Evolutionary conservation across 1,284 basidiomycete genomes (phyloP).

Genomic region (Ceraceosorus guamensis): DNA sequence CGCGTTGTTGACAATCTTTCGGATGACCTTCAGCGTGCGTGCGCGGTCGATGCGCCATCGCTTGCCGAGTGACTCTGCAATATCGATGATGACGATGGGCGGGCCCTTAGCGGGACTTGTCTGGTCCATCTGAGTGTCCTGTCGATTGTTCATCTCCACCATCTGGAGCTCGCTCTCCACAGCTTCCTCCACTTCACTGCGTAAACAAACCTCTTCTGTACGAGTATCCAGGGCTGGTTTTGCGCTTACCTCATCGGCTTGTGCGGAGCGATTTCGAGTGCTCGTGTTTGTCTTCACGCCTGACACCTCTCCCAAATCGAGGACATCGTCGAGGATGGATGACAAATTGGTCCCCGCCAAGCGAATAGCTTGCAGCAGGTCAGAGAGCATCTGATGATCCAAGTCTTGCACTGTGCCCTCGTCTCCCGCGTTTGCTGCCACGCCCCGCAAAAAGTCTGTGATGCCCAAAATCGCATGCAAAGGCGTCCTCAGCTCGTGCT

Average conservation of each 20-base stretch:
- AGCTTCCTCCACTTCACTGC: conserved; percentile 23
- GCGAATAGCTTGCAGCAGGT: conserved; percentile 26
- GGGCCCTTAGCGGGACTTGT: conserved; percentile 2
- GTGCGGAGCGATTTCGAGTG: too few species aligned
- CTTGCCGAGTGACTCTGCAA: conserved; percentile 10
- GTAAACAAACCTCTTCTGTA: conserved; percentile 12
- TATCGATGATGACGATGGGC: conserved; percentile 20
- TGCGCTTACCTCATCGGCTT: too few species aligned
- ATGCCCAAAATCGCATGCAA: conserved; percentile 35
- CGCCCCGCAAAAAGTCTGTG: conserved; percentile 25
- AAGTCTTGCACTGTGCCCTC: conserved; percentile 15
- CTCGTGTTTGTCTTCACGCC: conserved; percentile 8
- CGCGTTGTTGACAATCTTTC: conserved; percentile 30
- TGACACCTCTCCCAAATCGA: conserved; percentile 30
- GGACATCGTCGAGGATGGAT: conserved; percentile 33
- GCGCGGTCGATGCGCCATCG: conserved; percentile 15
- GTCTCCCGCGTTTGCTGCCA: conserved; percentile 9
- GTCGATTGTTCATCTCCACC: conserved; percentile 1
- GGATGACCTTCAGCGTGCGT: conserved; percentile 22
- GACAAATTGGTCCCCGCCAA: conserved; percentile 27
- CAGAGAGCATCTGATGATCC: conserved; percentile 22
- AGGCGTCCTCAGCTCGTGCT: conserved; percentile 36
- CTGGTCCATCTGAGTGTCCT: conserved; percentile 8
- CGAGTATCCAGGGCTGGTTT: conserved; percentile 7
- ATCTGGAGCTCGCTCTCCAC: conserved; percentile 25